These are phyloP conservation scores for Penicillium fuscoglaucum DNA, from an alignment of 2,329 filamentous ascomycete genomes.

Conservation along the genomic window DNA sequence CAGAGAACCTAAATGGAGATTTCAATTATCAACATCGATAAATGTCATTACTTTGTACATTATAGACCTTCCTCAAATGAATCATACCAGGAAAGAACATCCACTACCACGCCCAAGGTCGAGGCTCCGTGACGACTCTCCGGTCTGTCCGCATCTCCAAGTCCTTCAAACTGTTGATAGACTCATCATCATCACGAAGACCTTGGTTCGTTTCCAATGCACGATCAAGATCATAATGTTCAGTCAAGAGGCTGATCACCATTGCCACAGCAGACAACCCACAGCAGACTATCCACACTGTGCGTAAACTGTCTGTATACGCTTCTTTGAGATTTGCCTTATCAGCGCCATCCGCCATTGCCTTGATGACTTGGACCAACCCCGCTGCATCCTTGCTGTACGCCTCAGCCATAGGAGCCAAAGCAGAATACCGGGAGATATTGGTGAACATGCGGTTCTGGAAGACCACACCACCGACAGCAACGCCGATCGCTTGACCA, in stretches of 20 bases:
- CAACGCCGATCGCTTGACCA: conserved; percentile 66
- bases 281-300: conserved; percentile 59
- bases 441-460: conserved; percentile 63
- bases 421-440: conserved; percentile 50
- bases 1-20: not conserved
- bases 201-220: conserved; percentile 37
- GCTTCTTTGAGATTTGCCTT: conserved; percentile 51
- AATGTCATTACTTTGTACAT: conserved; percentile 13
- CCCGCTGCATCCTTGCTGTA: conserved; percentile 61
- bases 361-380: conserved; percentile 59
- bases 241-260: conserved; percentile 54
- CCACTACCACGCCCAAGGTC: conserved; percentile 18
- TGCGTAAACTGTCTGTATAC: conserved; percentile 56
- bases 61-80: not conserved
- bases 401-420: conserved; percentile 50
- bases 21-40: conserved; percentile 3
- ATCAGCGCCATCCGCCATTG: conserved; percentile 47
- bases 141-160: conserved; percentile 13
- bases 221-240: conserved; percentile 48
- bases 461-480: conserved; percentile 67
- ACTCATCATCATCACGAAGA: conserved; percentile 16
- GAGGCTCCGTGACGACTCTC: not conserved
- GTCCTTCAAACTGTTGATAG: conserved; percentile 17
- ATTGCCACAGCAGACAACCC: conserved; percentile 55
- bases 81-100: not conserved